Evolutionary conservation across 306 rosid species (phyloP), one percentile per base, ranked within the genome.

Genomic region (Coriaria nepalensis): DNA sequence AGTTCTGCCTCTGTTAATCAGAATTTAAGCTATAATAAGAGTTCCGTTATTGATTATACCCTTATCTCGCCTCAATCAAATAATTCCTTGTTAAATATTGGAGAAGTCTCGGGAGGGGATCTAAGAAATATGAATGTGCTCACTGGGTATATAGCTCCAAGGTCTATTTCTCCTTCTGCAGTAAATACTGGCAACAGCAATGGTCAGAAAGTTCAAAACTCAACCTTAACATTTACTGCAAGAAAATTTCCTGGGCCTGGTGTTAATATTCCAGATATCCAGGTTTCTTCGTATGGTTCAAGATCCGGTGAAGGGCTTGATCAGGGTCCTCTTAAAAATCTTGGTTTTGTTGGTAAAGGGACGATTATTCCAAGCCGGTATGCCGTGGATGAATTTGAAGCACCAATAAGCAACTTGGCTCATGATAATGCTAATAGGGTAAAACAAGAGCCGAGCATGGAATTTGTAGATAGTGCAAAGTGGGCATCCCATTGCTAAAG

Each of bases 1-100:
- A 61, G 63, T 64, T 63, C 73, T 54, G 63, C 68, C 45, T 52
- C 81, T 47, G 68, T 68, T 58, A 67, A 65, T 55, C 81, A 70
- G 70, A 71, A 58, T 53, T 45, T 65, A 55, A 65, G 59, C 55
- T 60, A 64, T 33, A 65, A 48, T 50, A 67, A 69, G 77, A 72
- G 55, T 54, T 8, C 73, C 52, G 43, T 60, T 47, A 43, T 61
- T 51, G 81, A 80, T 61, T 77, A 70, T 63, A 68, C 66, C 75
- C 64, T 62, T 40, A 49, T 65, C 13, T 49, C 86, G 4, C 50
- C 76, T 35, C 83, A 72, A 46, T 58, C 74, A 40, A 77, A 43
- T 62, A 53, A 47, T 69, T 65, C 70, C 40, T 11, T 69, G 8
- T 41, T 61, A 35, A 65, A 49, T 65, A 40, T 35, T n/a, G 73